phyloP scores from a whole-genome alignment of 2,329 filamentous ascomycete species.

The Apiospora aurea region DNA sequence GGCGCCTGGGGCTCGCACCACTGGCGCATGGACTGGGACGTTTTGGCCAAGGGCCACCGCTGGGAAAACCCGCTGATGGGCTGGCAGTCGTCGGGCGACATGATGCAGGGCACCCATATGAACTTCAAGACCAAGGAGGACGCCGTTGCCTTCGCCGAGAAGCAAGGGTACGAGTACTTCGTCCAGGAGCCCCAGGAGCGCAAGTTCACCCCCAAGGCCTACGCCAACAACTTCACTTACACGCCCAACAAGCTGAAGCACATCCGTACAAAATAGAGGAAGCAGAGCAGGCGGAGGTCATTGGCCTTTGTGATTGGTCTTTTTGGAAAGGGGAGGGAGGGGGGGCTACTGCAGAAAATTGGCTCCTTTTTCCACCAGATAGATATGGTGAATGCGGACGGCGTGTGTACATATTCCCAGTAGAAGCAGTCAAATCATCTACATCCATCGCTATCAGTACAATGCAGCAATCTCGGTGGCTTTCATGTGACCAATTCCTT shows the following conservation, averaged over 20 bases:
- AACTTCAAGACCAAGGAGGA: conserved; percentile 94
- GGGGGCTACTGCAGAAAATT: no score
- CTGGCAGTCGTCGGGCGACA: conserved; percentile 95
- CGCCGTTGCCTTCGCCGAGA: conserved; percentile 93
- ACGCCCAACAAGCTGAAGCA: conserved; percentile 86
- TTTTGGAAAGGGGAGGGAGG: not conserved
- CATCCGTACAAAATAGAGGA: conserved; percentile 75
- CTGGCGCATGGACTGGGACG: conserved; percentile 99
- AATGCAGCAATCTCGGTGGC: not conserved
- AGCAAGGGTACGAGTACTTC: conserved; percentile 99
- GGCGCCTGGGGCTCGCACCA: conserved; percentile 83
- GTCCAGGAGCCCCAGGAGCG: conserved; percentile 95
- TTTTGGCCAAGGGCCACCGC: conserved; percentile 87
- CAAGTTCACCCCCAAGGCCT: conserved; percentile 87
- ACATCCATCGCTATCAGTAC: not conserved
- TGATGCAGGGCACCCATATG: conserved; percentile 92
- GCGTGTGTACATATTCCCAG: conserved; percentile 7
- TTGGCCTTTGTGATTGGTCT: not conserved
- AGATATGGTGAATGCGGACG: not conserved
- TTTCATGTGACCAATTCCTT: not conserved
- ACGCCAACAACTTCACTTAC: conserved; percentile 96
- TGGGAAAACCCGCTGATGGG: conserved; percentile 99
- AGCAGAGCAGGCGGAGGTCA: not conserved
- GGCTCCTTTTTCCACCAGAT: not conserved
- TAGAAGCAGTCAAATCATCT: conserved; percentile 6